Evolutionary conservation across 2,329 filamentous ascomycete species (phyloP), one percentile per base, ranked within the genome.

Genomic region (Aspergillus caelatus): DNA sequence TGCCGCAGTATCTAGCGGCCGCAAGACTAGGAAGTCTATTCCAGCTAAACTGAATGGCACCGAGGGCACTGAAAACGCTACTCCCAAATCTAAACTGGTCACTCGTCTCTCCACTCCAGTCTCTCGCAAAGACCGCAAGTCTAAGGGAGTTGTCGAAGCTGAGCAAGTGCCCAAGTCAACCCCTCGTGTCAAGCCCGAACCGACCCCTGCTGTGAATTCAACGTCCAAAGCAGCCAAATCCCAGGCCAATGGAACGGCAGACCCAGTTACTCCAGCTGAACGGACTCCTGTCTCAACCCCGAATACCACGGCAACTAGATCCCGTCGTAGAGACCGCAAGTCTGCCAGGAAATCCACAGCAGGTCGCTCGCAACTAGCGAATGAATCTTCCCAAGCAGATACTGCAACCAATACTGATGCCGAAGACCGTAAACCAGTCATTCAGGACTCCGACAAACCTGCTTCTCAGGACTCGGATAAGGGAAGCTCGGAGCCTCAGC

Each of bases 21-120:
- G 64, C 41, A 65, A 60, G 57, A 56, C 61, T 23, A 61, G 68
- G 58, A 66, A 65, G 60, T 70, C 69, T 11, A 63, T 68, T 60
- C 58, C 68, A 39, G 63, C 63, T 9, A 65, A 65, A 11, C 41
- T 62, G 30, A 65, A 69, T 45, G 60, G 56, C 26, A n/a, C 58
- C 21, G 62, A n/a, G n/a, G 41, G 39, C 12, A 41, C 53, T 30
- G 55, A 66, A 30, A 64, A 56, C 11, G 39, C 21, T 10, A 53
- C 39, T n/a, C 45, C 43, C 19, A 63, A 61, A 19, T 46, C 62
- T 19, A 58, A 59, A 34, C 12, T 57, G 3, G 58, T 64, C 9
- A 60, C 62, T 57, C 66, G 50, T 34, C 45, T 57, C 10, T 62
- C 67, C 2, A 69, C 66, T 11, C 64, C 65, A 2, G 48, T 57